These are phyloP conservation scores for Geotrichum bryndzae DNA, from an alignment of 1,139 yeast genomes.

Conservation along the genomic window DNA sequence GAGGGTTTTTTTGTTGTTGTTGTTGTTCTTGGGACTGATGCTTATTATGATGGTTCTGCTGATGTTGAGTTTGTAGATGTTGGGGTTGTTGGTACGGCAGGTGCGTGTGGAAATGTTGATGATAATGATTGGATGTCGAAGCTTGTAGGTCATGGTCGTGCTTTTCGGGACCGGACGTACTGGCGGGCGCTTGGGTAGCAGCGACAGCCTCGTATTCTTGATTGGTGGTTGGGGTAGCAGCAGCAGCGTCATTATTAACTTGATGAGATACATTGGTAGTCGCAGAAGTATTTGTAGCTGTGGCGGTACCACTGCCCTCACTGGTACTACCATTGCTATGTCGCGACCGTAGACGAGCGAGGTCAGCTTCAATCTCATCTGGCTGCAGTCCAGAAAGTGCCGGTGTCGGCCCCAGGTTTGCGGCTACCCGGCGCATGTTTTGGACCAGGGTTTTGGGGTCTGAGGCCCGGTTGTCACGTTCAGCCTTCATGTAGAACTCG, in stretches of 20 bases:
- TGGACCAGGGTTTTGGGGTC: not conserved
- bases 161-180: not conserved
- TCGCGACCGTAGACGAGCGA: not conserved
- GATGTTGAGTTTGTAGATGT: not conserved
- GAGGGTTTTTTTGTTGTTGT: not conserved
- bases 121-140: not conserved
- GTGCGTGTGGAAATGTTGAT: not conserved
- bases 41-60: not conserved
- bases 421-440: not conserved
- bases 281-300: not conserved
- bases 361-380: constrained; percentile 4
- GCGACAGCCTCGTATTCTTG: not conserved
- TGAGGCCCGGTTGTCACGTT: not conserved
- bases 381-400: not conserved
- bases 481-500: constrained; percentile 13
- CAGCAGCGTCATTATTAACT: not conserved
- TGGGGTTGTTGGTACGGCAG: not conserved
- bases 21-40: not conserved
- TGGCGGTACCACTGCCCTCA: not conserved
- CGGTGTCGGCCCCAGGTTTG: not conserved
- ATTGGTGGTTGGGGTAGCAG: not conserved
- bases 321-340: not conserved
- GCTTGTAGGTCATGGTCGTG: not conserved
- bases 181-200: not conserved
- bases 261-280: not conserved